Conservation (phyloP, 129 eudicot species). For the Escallonia herrerae region DNA sequence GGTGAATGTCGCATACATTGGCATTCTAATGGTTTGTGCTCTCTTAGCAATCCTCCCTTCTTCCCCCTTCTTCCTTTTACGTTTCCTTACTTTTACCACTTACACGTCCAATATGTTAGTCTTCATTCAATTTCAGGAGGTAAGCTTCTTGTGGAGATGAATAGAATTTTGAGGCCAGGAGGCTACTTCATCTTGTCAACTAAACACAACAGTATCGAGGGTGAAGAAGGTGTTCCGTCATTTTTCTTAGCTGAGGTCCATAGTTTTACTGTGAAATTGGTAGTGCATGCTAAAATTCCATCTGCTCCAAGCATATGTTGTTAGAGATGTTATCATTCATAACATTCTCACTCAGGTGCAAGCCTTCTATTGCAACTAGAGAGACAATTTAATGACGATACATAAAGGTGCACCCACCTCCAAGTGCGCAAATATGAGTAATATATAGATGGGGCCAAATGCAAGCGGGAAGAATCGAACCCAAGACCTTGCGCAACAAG, state of each 20-base stretch:
- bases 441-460: too few relatives aligned
- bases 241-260: not conserved
- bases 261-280: too few relatives aligned
- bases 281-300: too few relatives aligned
- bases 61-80: constrained; percentile 1
- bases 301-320: too few relatives aligned
- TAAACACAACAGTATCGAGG: constrained; percentile 77
- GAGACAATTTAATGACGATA: too few relatives aligned
- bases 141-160: constrained; percentile 76
- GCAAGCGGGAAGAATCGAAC: too few relatives aligned
- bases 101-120: not conserved
- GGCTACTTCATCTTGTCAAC: constrained; percentile 84
- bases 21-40: constrained; percentile 74
- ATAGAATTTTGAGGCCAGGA: constrained; percentile 84
- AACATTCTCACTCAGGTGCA: too few relatives aligned
- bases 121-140: constrained; percentile 46
- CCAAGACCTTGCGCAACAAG: too few relatives aligned
- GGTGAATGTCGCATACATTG: constrained; percentile 79
- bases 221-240: constrained; percentile 65
- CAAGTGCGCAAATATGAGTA: too few relatives aligned
- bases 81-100: not conserved
- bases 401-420: too few relatives aligned
- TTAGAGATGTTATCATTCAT: too few relatives aligned
- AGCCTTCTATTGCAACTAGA: too few relatives aligned
- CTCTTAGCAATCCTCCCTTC: not conserved